Conservation (phyloP, 2,329 filamentous ascomycete species). For the Phymatotrichopsis omnivora region DNA sequence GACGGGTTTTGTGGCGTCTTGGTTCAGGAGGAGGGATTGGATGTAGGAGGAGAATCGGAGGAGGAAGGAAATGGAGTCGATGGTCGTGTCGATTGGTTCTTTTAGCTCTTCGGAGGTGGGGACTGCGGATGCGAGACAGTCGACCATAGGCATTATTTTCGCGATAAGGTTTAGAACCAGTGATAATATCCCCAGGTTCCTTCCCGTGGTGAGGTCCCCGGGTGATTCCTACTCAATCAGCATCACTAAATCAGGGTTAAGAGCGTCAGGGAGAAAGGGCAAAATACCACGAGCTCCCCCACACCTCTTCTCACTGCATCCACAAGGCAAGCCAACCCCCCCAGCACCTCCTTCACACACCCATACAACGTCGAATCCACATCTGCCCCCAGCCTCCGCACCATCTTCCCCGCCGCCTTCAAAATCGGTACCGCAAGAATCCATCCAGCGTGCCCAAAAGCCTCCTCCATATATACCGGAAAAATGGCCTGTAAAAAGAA, state of each 20-base stretch:
- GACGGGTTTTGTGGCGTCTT: slow-evolving; percentile 1
- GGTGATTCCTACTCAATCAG: too few species aligned
- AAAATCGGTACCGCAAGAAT: slow-evolving; percentile 45
- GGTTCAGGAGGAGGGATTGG: slow-evolving; percentile 9
- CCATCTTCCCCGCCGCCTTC: slow-evolving; percentile 34
- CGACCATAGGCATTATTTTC: slow-evolving; percentile 9
- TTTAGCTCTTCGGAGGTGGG: background rate
- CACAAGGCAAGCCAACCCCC: slow-evolving; percentile 19
- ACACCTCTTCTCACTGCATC: slow-evolving; percentile 15
- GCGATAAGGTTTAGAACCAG: too few species aligned
- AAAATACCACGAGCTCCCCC: background rate
- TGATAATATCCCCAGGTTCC: too few species aligned
- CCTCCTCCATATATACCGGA: slow-evolving; percentile 46
- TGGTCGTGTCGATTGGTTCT: too few species aligned
- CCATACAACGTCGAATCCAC: slow-evolving; percentile 19
- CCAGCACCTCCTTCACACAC: slow-evolving; percentile 17
- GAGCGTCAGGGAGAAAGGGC: background rate
- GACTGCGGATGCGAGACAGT: slow-evolving; percentile 6
- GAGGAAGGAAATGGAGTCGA: slow-evolving; percentile 12
- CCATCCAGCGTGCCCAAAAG: slow-evolving; percentile 42
- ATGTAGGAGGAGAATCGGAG: slow-evolving; percentile 14
- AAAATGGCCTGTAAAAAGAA: slow-evolving; percentile 47
- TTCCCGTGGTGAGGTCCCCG: too few species aligned
- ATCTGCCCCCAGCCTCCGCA: slow-evolving; percentile 8
- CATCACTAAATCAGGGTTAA: too few species aligned